Base-by-base conservation (phyloP, 148 eudicot species). In the Camellia granthamiana region DNA sequence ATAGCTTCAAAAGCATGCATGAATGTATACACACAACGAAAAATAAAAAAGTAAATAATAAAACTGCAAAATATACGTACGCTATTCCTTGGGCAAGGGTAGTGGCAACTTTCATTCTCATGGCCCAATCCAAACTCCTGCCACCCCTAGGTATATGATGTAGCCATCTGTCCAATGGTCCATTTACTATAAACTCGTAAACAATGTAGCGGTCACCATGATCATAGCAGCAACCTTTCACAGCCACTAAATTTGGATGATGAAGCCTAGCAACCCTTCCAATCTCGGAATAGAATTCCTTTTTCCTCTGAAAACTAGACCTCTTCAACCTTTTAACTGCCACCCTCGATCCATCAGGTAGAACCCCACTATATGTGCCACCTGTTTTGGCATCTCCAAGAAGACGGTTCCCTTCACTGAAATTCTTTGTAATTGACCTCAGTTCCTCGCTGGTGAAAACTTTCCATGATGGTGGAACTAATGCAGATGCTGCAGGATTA, bases 41-140 rank as follows among this genome's bases (percentile, higher is more conserved):
- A 65, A 46, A 74, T 43, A 43, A 63, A 46, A 3, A 49, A 66
- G 16, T 13, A 41, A 46, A 70, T 3, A 59, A 11, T 16, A 10
- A 41, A 69, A 56, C 8, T 43, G 54, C 63, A 81, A 63, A 15
- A 56, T 72, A 49, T 67, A 88, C 98, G 84, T 85, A 93, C 97
- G 96, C 98, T 59, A 95, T 95, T 85, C 98, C 98, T 86, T 95
- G 95, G 69, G 98, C 97, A 86, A 95, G 98, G 78, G 89, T 91
- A 72, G 90, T 93, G 77, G 94, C 94, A 84, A 93, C 87, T 86
- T 93, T 93, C 84, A 93, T 88, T 80, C 98, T 90, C 96, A 90
- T 89, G 54, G 88, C 83, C 98, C 98, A 95, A 80, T 87, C 91
- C 82, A 95, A 90, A 82, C 89, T 93, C 86, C 98, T 89, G 73